Evolutionary conservation across 208 protist genomes (phyloP).

Genomic region (Trypanosoma caninum): DNA sequence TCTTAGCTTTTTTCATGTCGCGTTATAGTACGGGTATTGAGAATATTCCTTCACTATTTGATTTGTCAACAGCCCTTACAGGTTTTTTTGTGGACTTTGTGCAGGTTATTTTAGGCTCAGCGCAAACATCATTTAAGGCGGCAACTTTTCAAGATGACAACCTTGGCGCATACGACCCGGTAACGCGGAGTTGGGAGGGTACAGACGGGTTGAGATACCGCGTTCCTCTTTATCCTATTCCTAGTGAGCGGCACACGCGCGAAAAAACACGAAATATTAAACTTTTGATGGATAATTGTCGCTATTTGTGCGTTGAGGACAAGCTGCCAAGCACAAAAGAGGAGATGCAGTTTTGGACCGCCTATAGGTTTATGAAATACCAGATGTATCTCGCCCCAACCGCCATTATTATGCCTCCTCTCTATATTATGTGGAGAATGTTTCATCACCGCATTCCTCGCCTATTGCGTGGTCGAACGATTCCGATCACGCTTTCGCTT

Average conservation of each 20-base stretch:
- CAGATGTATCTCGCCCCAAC: slow-evolving; percentile 78
- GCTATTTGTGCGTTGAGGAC: slow-evolving; percentile 76
- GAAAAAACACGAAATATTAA: slow-evolving; percentile 85
- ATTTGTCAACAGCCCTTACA: slow-evolving; percentile 62
- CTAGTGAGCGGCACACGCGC: slow-evolving; percentile 80
- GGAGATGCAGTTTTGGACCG: slow-evolving; percentile 84
- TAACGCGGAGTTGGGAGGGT: slow-evolving; percentile 69
- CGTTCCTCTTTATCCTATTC: slow-evolving; percentile 73
- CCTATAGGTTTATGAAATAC: slow-evolving; percentile 90
- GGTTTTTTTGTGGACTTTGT: slow-evolving; percentile 73
- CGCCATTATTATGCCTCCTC: slow-evolving; percentile 66
- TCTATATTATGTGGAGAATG: slow-evolving; percentile 83
- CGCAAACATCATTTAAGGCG: slow-evolving; percentile 70
- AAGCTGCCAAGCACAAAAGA: slow-evolving; percentile 79
- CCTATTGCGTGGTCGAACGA: slow-evolving; percentile 52
- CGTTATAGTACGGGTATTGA: slow-evolving; percentile 85
- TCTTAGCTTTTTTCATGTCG: slow-evolving; percentile 66
- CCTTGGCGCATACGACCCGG: slow-evolving; percentile 62
- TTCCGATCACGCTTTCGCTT: slow-evolving; percentile 65
- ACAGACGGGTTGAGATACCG: slow-evolving; percentile 75
- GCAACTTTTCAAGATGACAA: slow-evolving; percentile 55
- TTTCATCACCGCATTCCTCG: slow-evolving; percentile 71
- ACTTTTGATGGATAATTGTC: slow-evolving; percentile 90
- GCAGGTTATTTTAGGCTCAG: slow-evolving; percentile 58
- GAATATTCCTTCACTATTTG: slow-evolving; percentile 79